phyloP scores from a whole-genome alignment of 176 grass and related monocot genomes.

The Triticum timopheevii region DNA sequence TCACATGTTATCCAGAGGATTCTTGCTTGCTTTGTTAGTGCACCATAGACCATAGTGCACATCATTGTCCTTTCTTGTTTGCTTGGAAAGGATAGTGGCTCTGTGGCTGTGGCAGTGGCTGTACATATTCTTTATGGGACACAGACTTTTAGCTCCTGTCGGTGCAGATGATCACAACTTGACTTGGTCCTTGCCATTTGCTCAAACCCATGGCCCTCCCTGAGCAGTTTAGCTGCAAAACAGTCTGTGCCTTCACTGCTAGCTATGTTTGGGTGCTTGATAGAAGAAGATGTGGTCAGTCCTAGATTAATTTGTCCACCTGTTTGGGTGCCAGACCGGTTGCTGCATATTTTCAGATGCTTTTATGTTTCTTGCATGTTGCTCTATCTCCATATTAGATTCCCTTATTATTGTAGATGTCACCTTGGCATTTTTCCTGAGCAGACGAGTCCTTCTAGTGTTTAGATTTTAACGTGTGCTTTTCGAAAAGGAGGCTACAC shows the following conservation, averaged over 20 bases:
- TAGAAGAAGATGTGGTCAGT: neutral
- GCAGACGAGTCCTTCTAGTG: conserved; percentile 13
- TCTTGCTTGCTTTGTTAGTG: conserved; percentile 25
- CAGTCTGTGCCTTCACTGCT: neutral
- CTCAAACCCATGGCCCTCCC: conserved; percentile 5
- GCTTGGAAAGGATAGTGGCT: conserved; percentile 24
- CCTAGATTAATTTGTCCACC: conserved; percentile 19
- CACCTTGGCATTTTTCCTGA: neutral
- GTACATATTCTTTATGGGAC: conserved; percentile 8
- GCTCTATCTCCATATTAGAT: neutral
- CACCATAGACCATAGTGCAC: conserved; percentile 32
- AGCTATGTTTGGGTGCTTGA: neutral
- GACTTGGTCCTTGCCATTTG: neutral
- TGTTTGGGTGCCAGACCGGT: neutral
- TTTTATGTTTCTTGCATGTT: conserved; percentile 19
- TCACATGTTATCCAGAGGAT: conserved; percentile 31
- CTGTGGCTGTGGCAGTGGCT: neutral
- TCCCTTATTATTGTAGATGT: neutral
- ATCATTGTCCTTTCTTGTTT: conserved; percentile 44
- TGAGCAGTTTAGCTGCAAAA: neutral
- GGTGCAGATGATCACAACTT: conserved; percentile 18
- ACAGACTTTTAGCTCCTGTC: conserved; percentile 29
- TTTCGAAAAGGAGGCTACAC: neutral
- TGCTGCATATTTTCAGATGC: neutral
- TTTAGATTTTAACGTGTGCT: neutral